Evolutionary conservation across 2,329 filamentous ascomycete species (phyloP), one percentile per base, ranked within the genome.

Genomic region (Eutypa lata): DNA sequence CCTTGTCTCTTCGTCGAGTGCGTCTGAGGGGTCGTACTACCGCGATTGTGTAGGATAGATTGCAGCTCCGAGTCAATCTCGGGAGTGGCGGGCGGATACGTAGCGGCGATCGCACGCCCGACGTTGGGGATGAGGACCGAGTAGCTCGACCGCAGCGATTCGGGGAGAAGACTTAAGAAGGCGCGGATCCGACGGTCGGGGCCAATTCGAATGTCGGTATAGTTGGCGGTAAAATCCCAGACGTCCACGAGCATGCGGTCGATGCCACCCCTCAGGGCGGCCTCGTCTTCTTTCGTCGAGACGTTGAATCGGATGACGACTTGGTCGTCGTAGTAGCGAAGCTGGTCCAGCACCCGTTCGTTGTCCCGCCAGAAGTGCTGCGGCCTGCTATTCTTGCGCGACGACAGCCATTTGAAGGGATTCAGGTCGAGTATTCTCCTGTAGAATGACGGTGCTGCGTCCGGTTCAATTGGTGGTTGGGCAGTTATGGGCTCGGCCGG

Each of bases 291-390:
- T 3, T 78, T 71, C 24, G 81, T 68, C 63, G 81, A 86, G 51
- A 97, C 75, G 64, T 88, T 90, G 78, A 97, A 97, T 38, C 94
- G 86, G 57, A 97, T 75, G 16, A 99, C 91, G n/a, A 96, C 79
- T 70, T 97, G 87, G 57, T 88, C 83, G 56, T 84, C 83, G 68
- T 96, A 96, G 57, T 74, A 73, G 26, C 66, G 72, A 26, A 74
- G 68, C 26, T 74, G 57, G 59, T 67, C 54, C 63, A 58, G 65
- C 43, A 60, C 62, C 37, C 63, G 61, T 22, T 57, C 63, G 52
- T 56, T 67, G 47, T 59, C 53, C 18, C 65, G 48, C 63, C 64
- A 66, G 48, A 53, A 53, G 37, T 54, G 56, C 33, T 60, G 52
- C 42, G 56, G 53, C 42, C 58, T 57, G 37, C 55, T 54, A 22